Conservation (phyloP, 1,284 basidiomycete genomes). For the Malassezia globosa region DNA sequence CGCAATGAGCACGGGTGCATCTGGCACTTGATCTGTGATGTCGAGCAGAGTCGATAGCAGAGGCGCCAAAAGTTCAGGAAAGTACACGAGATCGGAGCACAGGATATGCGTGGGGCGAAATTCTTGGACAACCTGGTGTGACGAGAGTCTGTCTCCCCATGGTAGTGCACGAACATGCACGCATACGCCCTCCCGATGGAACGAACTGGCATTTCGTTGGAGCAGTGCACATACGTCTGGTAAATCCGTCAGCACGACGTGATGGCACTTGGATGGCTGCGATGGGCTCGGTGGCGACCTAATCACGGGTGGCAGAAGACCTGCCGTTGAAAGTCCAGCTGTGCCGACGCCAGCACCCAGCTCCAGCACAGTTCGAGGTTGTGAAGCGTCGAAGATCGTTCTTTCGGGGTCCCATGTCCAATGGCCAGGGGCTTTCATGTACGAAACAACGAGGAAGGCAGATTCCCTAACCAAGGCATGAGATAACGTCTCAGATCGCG, state of each 20-base stretch:
- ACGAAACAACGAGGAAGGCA: slow-evolving; percentile 30
- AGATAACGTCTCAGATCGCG: too few relatives aligned
- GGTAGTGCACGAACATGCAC: slow-evolving; percentile 24
- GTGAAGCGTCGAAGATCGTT: slow-evolving; percentile 18
- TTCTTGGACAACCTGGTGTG: slow-evolving; percentile 13
- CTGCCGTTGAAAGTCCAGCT: slow-evolving; percentile 35
- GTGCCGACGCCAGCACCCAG: slow-evolving; percentile 41
- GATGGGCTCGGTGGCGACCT: too few relatives aligned
- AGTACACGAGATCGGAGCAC: slow-evolving; percentile 45
- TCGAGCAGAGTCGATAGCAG: slow-evolving; percentile 34
- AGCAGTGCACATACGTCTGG: slow-evolving; percentile 38
- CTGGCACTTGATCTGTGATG: slow-evolving; percentile 18
- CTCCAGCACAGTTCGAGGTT: slow-evolving; percentile 23
- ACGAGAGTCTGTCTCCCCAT: slow-evolving; percentile 32
- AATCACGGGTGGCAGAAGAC: slow-evolving; percentile 15
- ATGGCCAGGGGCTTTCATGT: slow-evolving; percentile 17
- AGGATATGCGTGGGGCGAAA: slow-evolving; percentile 31
- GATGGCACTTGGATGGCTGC: not conserved
- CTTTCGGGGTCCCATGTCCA: slow-evolving; percentile 38
- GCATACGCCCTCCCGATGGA: not conserved
- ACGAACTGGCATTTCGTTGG: slow-evolving; percentile 22
- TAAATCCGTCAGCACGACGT: slow-evolving; percentile 38
- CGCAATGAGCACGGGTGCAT: slow-evolving; percentile 34
- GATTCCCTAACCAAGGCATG: too few relatives aligned
- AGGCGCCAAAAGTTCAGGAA: slow-evolving; percentile 39